A percentile compares a stretch with the other conserved stretches of the same genome.
Evolutionary conservation across 2,329 filamentous ascomycete species (phyloP).

Genomic region (Bipolaris oryzae): DNA sequence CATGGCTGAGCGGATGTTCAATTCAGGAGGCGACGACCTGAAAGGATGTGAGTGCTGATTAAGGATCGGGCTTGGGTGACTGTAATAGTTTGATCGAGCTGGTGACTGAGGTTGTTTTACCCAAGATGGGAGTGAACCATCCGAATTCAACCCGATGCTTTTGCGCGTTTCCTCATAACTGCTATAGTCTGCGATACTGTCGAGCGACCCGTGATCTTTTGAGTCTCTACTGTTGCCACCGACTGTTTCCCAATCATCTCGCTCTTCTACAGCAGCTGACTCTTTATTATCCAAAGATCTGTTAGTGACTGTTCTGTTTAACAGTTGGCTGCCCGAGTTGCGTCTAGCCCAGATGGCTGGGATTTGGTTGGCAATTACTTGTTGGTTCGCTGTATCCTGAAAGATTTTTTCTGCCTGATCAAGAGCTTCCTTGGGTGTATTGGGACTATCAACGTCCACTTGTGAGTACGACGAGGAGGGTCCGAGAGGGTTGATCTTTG

Average conservation of each 20-base stretch:
- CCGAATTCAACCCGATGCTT: slow-evolving; percentile 21
- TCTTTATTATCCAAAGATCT: slow-evolving; percentile 3
- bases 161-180: slow-evolving; percentile 34
- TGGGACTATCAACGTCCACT: slow-evolving; percentile 15
- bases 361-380: slow-evolving; percentile 21
- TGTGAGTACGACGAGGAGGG: slow-evolving; percentile 41
- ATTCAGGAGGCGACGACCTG: slow-evolving; percentile 36
- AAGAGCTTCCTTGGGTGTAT: slow-evolving; percentile 35
- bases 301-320: slow-evolving; percentile 16
- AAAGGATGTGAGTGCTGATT: slow-evolving; percentile 35
- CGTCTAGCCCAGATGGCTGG: slow-evolving; percentile 44
- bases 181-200: slow-evolving; percentile 45
- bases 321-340: slow-evolving; percentile 35
- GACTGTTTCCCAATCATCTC: slow-evolving; percentile 47
- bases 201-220: slow-evolving; percentile 23
- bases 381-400: slow-evolving; percentile 16
- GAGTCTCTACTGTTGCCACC: slow-evolving; percentile 25
- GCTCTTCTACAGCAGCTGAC: slow-evolving; percentile 22
- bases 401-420: slow-evolving; percentile 43
- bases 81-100: slow-evolving; percentile 31
- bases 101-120: slow-evolving; percentile 15
- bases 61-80: slow-evolving; percentile 32
- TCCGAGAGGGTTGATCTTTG: slow-evolving; percentile 15
- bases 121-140: slow-evolving; percentile 21
- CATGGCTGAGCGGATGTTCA: slow-evolving; percentile 16